Percentiles rank a stretch among this genome's conserved stretches.
Conservation (phyloP, 75 land plant species). For the Pinus tabuliformis region DNA sequence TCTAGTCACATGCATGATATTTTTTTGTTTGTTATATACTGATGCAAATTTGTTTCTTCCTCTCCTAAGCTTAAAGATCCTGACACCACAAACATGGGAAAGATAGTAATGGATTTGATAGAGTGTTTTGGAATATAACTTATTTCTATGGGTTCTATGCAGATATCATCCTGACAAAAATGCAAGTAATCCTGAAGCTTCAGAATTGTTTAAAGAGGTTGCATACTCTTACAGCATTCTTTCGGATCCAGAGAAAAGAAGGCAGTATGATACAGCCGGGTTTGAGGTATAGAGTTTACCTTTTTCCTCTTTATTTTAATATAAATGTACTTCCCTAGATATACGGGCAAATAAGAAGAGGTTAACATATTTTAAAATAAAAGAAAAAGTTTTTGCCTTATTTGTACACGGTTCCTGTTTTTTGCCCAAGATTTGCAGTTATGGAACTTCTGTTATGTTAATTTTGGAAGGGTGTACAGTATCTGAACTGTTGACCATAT, state of each 20-base stretch:
- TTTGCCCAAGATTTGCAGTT: neutral
- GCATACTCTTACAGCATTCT: slow-evolving; percentile 85
- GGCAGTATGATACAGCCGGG: slow-evolving; percentile 75
- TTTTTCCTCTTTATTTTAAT: neutral
- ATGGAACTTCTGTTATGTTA: no score
- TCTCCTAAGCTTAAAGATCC: neutral
- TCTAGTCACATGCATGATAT: neutral
- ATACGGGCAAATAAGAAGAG: neutral
- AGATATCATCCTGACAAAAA: slow-evolving; percentile 95
- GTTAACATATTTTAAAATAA: neutral
- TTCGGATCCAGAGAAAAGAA: slow-evolving; percentile 88
- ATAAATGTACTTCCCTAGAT: neutral
- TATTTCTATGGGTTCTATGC: neutral
- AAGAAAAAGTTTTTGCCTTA: neutral
- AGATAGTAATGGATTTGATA: neutral
- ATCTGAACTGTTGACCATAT: neutral
- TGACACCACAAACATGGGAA: neutral
- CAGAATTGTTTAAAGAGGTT: slow-evolving; percentile 83
- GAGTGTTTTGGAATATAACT: neutral
- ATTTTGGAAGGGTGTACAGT: neutral
- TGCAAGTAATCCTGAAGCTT: slow-evolving; percentile 81
- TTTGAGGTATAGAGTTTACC: slow-evolving; percentile 50
- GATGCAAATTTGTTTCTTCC: neutral
- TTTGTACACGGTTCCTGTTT: neutral
- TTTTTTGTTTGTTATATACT: neutral